Evolutionary conservation across 768 basidiomycete genomes (phyloP).

Genomic region (Crassisporium funariophilum): DNA sequence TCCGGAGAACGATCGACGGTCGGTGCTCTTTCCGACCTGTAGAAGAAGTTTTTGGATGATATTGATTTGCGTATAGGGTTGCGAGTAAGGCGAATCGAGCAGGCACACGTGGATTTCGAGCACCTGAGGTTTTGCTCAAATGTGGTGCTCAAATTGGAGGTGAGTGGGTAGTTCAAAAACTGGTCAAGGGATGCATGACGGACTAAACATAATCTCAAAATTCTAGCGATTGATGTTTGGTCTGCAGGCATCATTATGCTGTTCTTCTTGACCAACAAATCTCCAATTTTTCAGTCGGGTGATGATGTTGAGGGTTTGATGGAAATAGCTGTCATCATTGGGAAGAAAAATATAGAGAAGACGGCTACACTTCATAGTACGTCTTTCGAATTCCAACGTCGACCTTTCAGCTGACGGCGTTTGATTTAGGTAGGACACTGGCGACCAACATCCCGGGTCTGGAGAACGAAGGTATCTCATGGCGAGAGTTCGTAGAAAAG

Average conservation of each 20-base stretch:
- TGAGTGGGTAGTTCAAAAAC: slow-evolving; percentile 36
- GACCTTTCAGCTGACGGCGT: not conserved
- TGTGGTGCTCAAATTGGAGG: slow-evolving; percentile 93
- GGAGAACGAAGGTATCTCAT: slow-evolving; percentile 62
- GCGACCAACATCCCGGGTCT: slow-evolving; percentile 88
- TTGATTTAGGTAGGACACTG: slow-evolving; percentile 82
- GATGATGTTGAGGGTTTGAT: slow-evolving; percentile 95
- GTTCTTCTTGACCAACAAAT: slow-evolving; percentile 90
- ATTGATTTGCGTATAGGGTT: slow-evolving; percentile 47
- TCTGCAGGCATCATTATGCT: slow-evolving; percentile 90
- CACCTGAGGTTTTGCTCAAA: slow-evolving; percentile 94
- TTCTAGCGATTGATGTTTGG: slow-evolving; percentile 93
- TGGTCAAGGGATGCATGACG: not conserved
- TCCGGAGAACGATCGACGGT: slow-evolving; percentile 75
- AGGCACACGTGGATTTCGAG: slow-evolving; percentile 94
- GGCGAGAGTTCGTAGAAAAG: slow-evolving; percentile 73
- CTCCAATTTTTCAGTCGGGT: slow-evolving; percentile 90
- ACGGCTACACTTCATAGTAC: slow-evolving; percentile 87
- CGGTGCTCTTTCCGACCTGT: slow-evolving; percentile 15
- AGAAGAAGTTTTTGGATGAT: too few relatives aligned
- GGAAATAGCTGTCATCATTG: slow-evolving; percentile 90
- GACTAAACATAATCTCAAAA: slow-evolving; percentile 1
- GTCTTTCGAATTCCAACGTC: slow-evolving; percentile 27
- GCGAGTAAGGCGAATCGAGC: slow-evolving; percentile 93
- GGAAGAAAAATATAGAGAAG: slow-evolving; percentile 79